Conservation (phyloP, 2,329 filamentous ascomycete species). For the Fusarium aywerte region DNA sequence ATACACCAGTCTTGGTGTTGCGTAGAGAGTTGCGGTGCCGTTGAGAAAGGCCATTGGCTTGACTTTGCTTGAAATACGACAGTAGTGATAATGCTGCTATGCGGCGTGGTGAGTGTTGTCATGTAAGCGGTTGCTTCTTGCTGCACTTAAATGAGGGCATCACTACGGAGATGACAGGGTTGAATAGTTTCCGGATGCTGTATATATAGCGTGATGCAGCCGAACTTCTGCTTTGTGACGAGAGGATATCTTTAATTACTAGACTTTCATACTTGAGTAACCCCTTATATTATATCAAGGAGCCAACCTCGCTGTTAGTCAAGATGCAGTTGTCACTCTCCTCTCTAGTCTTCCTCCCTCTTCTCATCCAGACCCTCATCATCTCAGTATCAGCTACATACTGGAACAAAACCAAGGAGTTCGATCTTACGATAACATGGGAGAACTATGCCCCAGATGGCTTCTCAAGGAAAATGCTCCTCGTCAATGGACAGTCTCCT, state of each 20-base stretch:
- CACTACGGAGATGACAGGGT: background rate
- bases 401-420: conserved; percentile 35
- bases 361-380: conserved; percentile 17
- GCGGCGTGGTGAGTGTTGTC: conserved; percentile 1
- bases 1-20: background rate
- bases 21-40: background rate
- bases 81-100: background rate
- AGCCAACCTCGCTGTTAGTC: background rate
- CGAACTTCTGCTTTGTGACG: background rate
- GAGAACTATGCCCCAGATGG: conserved; percentile 57
- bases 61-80: background rate
- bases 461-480: conserved; percentile 55
- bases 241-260: background rate
- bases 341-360: conserved; percentile 7
- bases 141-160: background rate
- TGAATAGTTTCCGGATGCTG: background rate
- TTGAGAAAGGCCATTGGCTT: background rate
- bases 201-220: conserved; percentile 11
- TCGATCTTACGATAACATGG: conserved; percentile 52
- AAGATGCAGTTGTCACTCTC: conserved; percentile 22
- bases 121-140: background rate
- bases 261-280: background rate
- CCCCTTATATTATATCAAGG: background rate
- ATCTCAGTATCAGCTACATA: conserved; percentile 7
- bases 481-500: conserved; percentile 70